A percentile compares a stretch with the other conserved stretches of the same genome.
Evolutionary conservation across 768 basidiomycete genomes (phyloP).

Genomic region (Tulasnella calospora): DNA sequence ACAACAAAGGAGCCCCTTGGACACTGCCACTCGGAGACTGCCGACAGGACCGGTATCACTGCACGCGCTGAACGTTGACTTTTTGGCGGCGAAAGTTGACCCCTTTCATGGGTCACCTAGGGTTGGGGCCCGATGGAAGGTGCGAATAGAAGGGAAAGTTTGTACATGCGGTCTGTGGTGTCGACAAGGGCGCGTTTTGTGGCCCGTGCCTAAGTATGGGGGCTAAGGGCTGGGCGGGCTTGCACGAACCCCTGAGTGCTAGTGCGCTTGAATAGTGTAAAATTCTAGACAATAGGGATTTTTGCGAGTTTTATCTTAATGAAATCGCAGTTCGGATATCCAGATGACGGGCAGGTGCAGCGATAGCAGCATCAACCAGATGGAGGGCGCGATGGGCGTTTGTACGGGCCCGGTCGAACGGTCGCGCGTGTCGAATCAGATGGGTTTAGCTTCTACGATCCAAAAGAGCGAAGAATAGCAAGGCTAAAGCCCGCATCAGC

Average conservation of each 20-base stretch:
- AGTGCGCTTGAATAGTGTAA: background rate
- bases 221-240: too few species aligned
- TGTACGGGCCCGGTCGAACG: background rate
- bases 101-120: too few species aligned
- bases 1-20: background rate
- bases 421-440: background rate
- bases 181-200: background rate
- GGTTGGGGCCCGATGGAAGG: background rate
- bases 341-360: background rate
- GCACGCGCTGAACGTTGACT: background rate
- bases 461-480: background rate
- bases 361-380: background rate
- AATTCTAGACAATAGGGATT: background rate
- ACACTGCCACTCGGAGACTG: slow-evolving; percentile 3
- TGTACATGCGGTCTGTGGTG: background rate
- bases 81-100: background rate
- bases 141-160: background rate
- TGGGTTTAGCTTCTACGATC: background rate
- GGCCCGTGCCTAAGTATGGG: background rate
- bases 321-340: background rate
- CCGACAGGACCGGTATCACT: background rate
- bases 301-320: background rate
- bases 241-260: background rate
- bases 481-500: background rate
- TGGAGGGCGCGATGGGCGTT: background rate